Evolutionary conservation across 2,329 filamentous ascomycete species (phyloP).

Genomic region (Gaeumannomyces sp.): DNA sequence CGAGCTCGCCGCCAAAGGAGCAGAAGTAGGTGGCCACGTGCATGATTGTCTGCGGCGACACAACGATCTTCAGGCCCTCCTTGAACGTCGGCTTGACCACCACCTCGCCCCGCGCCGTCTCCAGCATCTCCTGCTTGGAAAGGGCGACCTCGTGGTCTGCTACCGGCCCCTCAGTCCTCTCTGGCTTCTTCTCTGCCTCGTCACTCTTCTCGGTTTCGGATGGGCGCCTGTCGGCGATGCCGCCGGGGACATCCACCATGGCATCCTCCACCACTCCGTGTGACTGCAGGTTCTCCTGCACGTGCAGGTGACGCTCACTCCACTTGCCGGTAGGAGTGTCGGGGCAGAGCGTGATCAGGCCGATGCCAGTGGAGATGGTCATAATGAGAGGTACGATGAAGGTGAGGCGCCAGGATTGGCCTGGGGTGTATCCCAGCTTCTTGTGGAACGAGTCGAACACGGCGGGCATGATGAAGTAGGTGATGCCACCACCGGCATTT

Average conservation of each 20-base stretch:
- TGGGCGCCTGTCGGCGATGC: constrained; percentile 37
- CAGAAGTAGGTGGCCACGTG: constrained; percentile 53
- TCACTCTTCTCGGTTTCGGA: constrained; percentile 32
- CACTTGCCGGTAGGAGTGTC: constrained; percentile 81
- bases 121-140: constrained; percentile 45
- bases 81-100: constrained; percentile 50
- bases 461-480: constrained; percentile 90
- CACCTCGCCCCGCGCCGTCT: constrained; percentile 46
- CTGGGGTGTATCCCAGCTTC: constrained; percentile 51
- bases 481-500: constrained; percentile 83
- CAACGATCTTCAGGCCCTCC: constrained; percentile 38
- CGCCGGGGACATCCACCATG: constrained; percentile 47
- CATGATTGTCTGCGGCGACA: constrained; percentile 49
- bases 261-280: constrained; percentile 29
- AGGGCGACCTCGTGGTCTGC: constrained; percentile 40
- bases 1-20: constrained; percentile 57
- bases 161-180: constrained; percentile 21
- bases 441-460: constrained; percentile 71
- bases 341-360: constrained; percentile 66
- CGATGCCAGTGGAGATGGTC: constrained; percentile 58
- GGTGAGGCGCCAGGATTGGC: constrained; percentile 75
- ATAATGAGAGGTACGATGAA: constrained; percentile 81
- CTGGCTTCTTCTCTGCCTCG: constrained; percentile 26
- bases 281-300: constrained; percentile 44
- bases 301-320: constrained; percentile 61